Conservation (phyloP, 1,139 yeast species). For the Citeromyces hawaiiensis region DNA sequence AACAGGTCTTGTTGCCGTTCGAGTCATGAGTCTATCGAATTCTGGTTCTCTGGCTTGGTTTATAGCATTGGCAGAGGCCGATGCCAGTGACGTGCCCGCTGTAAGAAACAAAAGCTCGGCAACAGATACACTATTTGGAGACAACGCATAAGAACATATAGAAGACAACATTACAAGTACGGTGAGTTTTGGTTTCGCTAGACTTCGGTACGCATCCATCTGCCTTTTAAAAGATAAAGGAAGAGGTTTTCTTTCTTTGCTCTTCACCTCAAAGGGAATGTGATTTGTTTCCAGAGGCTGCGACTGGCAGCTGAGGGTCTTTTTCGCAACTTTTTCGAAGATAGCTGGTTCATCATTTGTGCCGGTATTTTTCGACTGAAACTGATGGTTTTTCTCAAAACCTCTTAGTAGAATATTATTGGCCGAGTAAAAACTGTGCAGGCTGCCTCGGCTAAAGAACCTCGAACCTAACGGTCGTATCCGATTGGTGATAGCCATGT, state of each 20-base stretch:
- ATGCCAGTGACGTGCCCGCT: conserved; percentile 73
- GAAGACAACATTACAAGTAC: conserved; percentile 82
- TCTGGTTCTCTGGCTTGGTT: conserved; percentile 96
- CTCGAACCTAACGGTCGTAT: background rate
- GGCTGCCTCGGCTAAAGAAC: background rate
- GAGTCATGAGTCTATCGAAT: conserved; percentile 75
- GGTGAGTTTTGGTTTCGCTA: conserved; percentile 83
- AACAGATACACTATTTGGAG: conserved; percentile 69
- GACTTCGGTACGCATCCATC: conserved; percentile 52
- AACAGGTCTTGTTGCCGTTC: conserved; percentile 85
- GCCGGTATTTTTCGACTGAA: background rate
- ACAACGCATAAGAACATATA: conserved; percentile 85
- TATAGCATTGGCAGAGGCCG: conserved; percentile 93
- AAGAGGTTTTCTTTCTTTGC: conserved; percentile 12
- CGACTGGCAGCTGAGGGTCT: conserved; percentile 10
- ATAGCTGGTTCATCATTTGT: conserved; percentile 4
- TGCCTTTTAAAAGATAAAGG: conserved; percentile 22
- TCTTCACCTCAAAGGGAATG: conserved; percentile 43
- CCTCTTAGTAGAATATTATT: background rate
- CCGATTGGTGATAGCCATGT: background rate
- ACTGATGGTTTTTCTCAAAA: background rate
- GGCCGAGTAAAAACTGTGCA: background rate
- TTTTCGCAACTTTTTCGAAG: conserved; percentile 10
- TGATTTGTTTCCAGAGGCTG: background rate
- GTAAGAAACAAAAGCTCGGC: conserved; percentile 61